Base-by-base conservation (phyloP, 2,329 filamentous ascomycete species). In the Aspergillus costaricaensis region DNA sequence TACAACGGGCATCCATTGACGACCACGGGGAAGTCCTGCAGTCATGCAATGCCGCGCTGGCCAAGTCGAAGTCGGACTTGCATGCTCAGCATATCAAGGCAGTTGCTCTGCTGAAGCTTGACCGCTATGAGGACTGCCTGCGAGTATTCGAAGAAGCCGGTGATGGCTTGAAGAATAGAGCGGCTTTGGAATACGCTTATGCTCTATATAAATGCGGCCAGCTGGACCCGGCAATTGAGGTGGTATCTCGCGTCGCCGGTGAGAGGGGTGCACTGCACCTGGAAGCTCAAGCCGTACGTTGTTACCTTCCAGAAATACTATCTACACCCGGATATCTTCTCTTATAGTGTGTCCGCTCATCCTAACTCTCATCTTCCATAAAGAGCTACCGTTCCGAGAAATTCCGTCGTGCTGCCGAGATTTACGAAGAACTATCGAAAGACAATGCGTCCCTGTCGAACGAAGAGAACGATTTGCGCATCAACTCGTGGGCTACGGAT, bases 21-120 rank as follows among this genome's bases (percentile, higher is more conserved):
- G 86, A 88, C 72, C 85, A 88, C 71, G 84, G 86, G 60, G 83
- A 87, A 74, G 75, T 86, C 30, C 80, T 89, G 48, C 80, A 82
- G 62, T 83, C 85, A 44, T 84, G 84, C 72, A 83, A 88, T 70
- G 79, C 78, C 36, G 76, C 79, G 0, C 78, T 88, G 50, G 82
- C 85, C 70, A 83, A 83, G 60, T 83, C 82, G n/a, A 86, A 85
- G 67, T 76, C 76, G 55, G 83, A 88, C 66, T 44, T 80, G 25
- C 78, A 84, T 43, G 83, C 85, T 7, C 85, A 86, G 62, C 84
- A 86, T 71, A 81, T 82, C 57, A 86, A 86, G 69, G 78, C 81
- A 1, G 81, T 88, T 43, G 86, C 86, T 6, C 72, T 89, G 47
- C 71, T 88, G 53, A 87, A 88, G 68, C 79, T 88, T 41, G 86